These are phyloP conservation scores for Nicotiana sylvestris DNA, from an alignment of 257 asterid species.

Conservation along the genomic window DNA sequence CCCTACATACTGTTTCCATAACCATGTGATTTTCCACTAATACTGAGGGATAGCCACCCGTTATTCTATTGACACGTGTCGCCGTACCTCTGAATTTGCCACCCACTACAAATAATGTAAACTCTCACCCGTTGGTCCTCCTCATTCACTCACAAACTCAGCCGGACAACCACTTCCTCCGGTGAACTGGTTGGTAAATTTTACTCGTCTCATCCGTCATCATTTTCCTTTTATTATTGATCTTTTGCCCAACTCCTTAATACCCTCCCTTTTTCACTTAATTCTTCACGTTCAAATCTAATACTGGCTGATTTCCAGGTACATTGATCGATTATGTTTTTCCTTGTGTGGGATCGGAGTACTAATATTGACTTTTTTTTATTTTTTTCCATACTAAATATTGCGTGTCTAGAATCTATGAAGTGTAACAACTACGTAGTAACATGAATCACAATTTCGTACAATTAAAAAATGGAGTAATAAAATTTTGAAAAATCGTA, in stretches of 20 bases:
- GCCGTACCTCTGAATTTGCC: not conserved
- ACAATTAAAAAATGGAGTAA: too few relatives aligned
- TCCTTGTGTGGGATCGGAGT: too few relatives aligned
- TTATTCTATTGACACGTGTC: conserved; percentile 12
- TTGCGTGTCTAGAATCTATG: not conserved
- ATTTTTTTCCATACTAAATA: not conserved
- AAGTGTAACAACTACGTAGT: not conserved
- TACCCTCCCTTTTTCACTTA: not conserved
- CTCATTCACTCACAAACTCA: not conserved
- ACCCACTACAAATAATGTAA: not conserved
- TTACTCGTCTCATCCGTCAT: too few relatives aligned
- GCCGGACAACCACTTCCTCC: too few relatives aligned
- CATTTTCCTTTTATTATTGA: too few relatives aligned
- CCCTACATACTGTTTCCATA: not conserved
- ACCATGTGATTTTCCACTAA: not conserved
- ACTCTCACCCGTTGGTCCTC: not conserved
- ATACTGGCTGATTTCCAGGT: not conserved
- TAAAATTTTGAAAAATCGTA: too few relatives aligned
- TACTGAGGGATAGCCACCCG: not conserved
- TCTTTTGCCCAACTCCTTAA: too few relatives aligned
- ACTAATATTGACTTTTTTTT: not conserved
- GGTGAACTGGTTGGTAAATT: not conserved
- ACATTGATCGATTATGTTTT: not conserved
- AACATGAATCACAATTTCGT: not conserved
- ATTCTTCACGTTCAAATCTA: too few relatives aligned